Percentiles rank a stretch among this genome's conserved stretches.
These are phyloP conservation scores for Penicillium aurantiogriseum DNA, from an alignment of 2,329 filamentous ascomycete genomes.

Conservation along the genomic window DNA sequence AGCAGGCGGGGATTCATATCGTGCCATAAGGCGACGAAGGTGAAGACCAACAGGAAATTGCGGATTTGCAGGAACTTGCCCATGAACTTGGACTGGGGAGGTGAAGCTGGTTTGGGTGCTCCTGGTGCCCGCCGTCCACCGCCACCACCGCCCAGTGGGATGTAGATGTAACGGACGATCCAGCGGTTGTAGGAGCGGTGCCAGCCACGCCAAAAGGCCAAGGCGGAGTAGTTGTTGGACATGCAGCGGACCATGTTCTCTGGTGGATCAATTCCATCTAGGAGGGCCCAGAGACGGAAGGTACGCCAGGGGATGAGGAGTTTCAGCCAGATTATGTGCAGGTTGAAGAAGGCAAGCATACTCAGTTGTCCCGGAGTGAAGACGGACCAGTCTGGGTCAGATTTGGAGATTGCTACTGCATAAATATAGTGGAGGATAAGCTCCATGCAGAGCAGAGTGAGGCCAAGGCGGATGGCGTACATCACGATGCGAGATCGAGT, in stretches of 20 bases:
- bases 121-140: conserved; percentile 26
- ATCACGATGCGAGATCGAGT: conserved; percentile 68
- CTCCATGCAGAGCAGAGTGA: conserved; percentile 86
- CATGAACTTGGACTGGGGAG: conserved; percentile 38
- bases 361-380: conserved; percentile 86
- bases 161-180: conserved; percentile 89
- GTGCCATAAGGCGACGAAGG: conserved; percentile 97
- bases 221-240: conserved; percentile 86
- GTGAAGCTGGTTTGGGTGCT: conserved; percentile 46
- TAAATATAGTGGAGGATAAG: conserved; percentile 89
- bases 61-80: conserved; percentile 60
- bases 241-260: conserved; percentile 99
- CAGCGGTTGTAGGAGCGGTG: conserved; percentile 94
- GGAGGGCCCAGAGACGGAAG: conserved; percentile 91
- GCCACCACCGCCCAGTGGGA: conserved; percentile 75
- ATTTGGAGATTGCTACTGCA: conserved; percentile 85
- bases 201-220: conserved; percentile 95
- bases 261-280: conserved; percentile 89
- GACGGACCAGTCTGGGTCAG: conserved; percentile 71
- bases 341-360: conserved; percentile 91
- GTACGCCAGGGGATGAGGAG: conserved; percentile 96
- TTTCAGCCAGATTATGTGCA: conserved; percentile 97
- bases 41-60: conserved; percentile 85
- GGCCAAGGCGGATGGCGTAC: conserved; percentile 78
- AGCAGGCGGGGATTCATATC: conserved; percentile 88